phyloP scores from a whole-genome alignment of 768 basidiomycete species.

The Mycena metata region DNA sequence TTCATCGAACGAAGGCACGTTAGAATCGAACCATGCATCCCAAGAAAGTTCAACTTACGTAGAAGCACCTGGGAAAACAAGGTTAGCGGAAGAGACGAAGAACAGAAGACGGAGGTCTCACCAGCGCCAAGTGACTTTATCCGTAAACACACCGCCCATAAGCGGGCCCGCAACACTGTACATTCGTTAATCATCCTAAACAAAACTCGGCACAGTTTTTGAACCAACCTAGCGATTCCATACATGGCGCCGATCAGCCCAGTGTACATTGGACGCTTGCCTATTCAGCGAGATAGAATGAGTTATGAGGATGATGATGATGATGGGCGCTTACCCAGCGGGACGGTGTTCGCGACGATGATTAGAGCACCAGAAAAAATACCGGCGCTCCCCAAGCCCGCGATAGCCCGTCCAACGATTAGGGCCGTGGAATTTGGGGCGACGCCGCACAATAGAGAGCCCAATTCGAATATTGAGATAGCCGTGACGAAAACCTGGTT shows the following conservation, averaged over 20 bases:
- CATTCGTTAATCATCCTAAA: neutral
- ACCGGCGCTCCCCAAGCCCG: constrained; percentile 24
- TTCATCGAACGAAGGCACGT: neutral
- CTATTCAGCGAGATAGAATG: no score
- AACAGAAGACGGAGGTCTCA: constrained; percentile 17
- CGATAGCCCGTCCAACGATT: constrained; percentile 33
- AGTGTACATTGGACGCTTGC: constrained; percentile 22
- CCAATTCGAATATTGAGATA: constrained; percentile 19
- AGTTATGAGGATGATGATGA: no score
- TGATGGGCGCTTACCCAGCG: constrained; percentile 20
- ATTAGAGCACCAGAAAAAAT: constrained; percentile 27
- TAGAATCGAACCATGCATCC: neutral
- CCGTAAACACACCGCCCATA: constrained; percentile 46
- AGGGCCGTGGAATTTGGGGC: constrained; percentile 23
- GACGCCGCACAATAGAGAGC: constrained; percentile 23
- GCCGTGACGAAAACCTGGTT: constrained; percentile 25
- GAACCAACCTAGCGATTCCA: constrained; percentile 1
- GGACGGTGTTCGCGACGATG: constrained; percentile 29
- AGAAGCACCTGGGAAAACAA: no score
- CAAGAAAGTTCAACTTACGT: neutral
- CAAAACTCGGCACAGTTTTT: neutral
- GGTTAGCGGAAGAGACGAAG: no score
- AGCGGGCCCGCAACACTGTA: constrained; percentile 18
- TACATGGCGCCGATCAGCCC: constrained; percentile 26
- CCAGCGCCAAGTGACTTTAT: constrained; percentile 54